A percentile compares a stretch with the other conserved stretches of the same genome.
phyloP scores from a whole-genome alignment of 345 rosid genomes.

The Heritiera littoralis region DNA sequence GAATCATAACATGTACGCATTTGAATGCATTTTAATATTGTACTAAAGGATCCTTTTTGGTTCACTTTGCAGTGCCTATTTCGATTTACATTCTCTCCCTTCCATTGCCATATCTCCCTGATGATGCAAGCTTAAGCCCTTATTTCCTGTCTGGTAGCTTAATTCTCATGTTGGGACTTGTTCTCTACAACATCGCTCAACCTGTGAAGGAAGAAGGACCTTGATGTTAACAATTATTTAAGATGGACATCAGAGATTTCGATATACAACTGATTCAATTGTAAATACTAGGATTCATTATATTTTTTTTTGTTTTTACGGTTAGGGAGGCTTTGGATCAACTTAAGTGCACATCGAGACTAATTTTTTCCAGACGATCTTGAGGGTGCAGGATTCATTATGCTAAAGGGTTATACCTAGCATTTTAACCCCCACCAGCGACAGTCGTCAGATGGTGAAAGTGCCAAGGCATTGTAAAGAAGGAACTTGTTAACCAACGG shows the following conservation, averaged over 20 bases:
- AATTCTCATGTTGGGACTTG: slow-evolving; percentile 66
- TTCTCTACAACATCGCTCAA: slow-evolving; percentile 55
- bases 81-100: slow-evolving; percentile 68
- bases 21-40: too few species aligned
- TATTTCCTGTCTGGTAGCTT: slow-evolving; percentile 51
- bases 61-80: slow-evolving; percentile 59
- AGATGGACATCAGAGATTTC: background rate
- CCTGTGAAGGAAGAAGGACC: slow-evolving; percentile 33
- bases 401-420: background rate
- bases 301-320: too few species aligned
- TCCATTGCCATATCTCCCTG: slow-evolving; percentile 80
- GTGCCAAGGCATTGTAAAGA: background rate
- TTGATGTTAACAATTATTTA: slow-evolving; percentile 8
- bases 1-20: background rate
- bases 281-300: background rate
- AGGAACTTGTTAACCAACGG: background rate
- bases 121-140: slow-evolving; percentile 73
- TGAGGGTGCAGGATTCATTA: background rate
- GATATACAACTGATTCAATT: background rate
- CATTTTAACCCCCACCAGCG: too few species aligned
- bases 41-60: background rate
- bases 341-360: too few species aligned
- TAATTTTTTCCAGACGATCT: too few species aligned
- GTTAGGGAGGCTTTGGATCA: too few species aligned
- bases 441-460: background rate